Evolutionary conservation across 2,329 filamentous ascomycete species (phyloP).

Genomic region (Talaromyces funiculosus): DNA sequence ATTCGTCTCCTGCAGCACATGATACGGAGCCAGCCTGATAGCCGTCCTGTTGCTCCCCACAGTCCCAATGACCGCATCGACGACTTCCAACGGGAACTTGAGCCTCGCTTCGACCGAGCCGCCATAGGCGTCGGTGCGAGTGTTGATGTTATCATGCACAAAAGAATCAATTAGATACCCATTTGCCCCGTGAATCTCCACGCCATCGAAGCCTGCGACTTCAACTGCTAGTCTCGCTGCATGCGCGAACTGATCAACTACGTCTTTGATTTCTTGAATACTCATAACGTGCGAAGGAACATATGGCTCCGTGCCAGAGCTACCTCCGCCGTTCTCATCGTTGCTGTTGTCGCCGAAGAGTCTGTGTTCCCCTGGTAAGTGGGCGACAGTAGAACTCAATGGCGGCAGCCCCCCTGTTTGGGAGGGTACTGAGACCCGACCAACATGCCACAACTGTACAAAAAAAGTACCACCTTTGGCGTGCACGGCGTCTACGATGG

Average conservation of each 20-base stretch:
- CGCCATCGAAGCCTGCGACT: constrained; percentile 63
- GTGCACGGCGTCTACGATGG: not conserved
- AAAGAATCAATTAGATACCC: constrained; percentile 70
- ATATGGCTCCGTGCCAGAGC: not conserved
- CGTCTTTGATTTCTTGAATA: constrained; percentile 57
- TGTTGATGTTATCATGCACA: constrained; percentile 62
- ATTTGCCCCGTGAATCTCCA: constrained; percentile 74
- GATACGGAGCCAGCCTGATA: not conserved
- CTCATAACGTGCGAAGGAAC: constrained; percentile 28
- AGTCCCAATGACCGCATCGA: constrained; percentile 29
- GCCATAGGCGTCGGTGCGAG: constrained; percentile 53
- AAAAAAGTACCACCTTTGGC: not conserved
- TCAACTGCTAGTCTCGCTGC: constrained; percentile 55
- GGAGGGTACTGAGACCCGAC: not conserved
- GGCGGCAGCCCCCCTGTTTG: not conserved
- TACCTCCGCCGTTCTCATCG: no score
- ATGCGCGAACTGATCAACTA: constrained; percentile 57
- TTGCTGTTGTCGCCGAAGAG: not conserved
- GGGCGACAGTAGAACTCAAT: not conserved
- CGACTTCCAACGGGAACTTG: constrained; percentile 60
- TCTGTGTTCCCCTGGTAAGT: not conserved
- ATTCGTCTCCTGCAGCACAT: not conserved
- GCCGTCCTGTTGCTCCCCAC: not conserved
- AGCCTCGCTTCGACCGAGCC: constrained; percentile 56
- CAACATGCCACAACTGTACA: not conserved